A percentile compares a stretch with the other conserved stretches of the same genome.
These are phyloP conservation scores for Trypanosoma scelopori DNA, from an alignment of 208 protist genomes.

Conservation along the genomic window DNA sequence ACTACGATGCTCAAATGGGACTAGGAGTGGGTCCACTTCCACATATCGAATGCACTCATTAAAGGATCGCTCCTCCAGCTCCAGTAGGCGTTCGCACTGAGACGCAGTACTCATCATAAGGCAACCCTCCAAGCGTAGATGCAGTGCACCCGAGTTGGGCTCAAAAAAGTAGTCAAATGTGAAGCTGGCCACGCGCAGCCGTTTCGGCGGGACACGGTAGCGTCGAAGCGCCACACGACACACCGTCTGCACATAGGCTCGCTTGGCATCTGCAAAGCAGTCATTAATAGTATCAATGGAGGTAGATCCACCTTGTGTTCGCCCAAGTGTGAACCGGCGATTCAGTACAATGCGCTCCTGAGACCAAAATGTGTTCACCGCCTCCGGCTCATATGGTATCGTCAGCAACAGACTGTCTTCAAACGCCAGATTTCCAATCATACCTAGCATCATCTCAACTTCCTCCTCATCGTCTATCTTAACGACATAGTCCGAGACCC, in stretches of 20 bases:
- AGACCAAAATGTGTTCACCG: slow-evolving; percentile 54
- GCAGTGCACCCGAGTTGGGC: slow-evolving; percentile 72
- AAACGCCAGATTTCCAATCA: slow-evolving; percentile 54
- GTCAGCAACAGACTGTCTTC: slow-evolving; percentile 79
- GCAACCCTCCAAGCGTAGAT: slow-evolving; percentile 77
- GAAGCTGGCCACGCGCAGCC: slow-evolving; percentile 61
- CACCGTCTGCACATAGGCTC: slow-evolving; percentile 65
- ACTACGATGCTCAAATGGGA: slow-evolving; percentile 2
- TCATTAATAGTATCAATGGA: slow-evolving; percentile 64
- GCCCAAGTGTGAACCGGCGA: slow-evolving; percentile 57
- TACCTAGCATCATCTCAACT: slow-evolving; percentile 84
- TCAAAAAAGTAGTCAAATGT: slow-evolving; percentile 69
- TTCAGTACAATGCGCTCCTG: slow-evolving; percentile 73
- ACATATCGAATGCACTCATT: slow-evolving; percentile 63
- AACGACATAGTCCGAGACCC: slow-evolving; percentile 65
- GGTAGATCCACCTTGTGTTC: slow-evolving; percentile 29
- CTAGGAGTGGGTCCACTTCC: slow-evolving; percentile 3
- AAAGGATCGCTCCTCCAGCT: slow-evolving; percentile 66
- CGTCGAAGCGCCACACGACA: slow-evolving; percentile 68
- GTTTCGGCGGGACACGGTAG: slow-evolving; percentile 24
- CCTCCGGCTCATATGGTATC: slow-evolving; percentile 78
- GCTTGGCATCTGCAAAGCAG: slow-evolving; percentile 80
- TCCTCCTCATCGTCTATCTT: slow-evolving; percentile 90
- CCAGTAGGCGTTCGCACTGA: slow-evolving; percentile 31
- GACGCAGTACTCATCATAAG: slow-evolving; percentile 54